A percentile compares a stretch with the other conserved stretches of the same genome.
Evolutionary conservation across 2,329 filamentous ascomycete genomes (phyloP).

Genomic region (Beauveria caledonica): DNA sequence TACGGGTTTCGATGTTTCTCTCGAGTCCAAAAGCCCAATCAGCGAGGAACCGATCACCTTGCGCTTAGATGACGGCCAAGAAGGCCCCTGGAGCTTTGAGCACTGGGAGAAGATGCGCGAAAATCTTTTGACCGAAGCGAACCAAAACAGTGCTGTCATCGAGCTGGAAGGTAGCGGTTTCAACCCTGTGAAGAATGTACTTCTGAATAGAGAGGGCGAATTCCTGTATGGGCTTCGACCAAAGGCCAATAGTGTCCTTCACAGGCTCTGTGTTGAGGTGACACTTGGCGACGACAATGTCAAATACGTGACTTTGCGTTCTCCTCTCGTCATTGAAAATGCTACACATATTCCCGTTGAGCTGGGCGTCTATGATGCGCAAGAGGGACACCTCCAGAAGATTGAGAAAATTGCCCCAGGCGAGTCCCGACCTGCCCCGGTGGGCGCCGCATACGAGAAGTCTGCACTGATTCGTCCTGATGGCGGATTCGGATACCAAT

Average conservation of each 20-base stretch:
- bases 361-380: constrained; percentile 78
- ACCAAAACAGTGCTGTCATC: constrained; percentile 69
- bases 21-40: constrained; percentile 66
- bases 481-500: constrained; percentile 91
- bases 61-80: constrained; percentile 78
- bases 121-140: constrained; percentile 76
- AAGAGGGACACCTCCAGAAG: constrained; percentile 84
- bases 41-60: constrained; percentile 62
- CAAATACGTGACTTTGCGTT: constrained; percentile 94
- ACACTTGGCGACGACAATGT: constrained; percentile 89
- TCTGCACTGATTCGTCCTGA: constrained; percentile 82
- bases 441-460: constrained; percentile 87
- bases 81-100: constrained; percentile 93
- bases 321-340: constrained; percentile 87
- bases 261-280: constrained; percentile 87
- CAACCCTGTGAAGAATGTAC: constrained; percentile 78
- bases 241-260: constrained; percentile 74
- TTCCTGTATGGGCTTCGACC: constrained; percentile 82
- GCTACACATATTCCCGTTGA: constrained; percentile 95
- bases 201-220: constrained; percentile 91
- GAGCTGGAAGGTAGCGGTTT: constrained; percentile 90
- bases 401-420: constrained; percentile 96
- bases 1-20: constrained; percentile 81
- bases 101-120: constrained; percentile 95
- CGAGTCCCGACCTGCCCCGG: constrained; percentile 79